These are phyloP conservation scores for Umbilicaria muhlenbergii DNA, from an alignment of 495 filamentous ascomycete species.

Conservation along the genomic window DNA sequence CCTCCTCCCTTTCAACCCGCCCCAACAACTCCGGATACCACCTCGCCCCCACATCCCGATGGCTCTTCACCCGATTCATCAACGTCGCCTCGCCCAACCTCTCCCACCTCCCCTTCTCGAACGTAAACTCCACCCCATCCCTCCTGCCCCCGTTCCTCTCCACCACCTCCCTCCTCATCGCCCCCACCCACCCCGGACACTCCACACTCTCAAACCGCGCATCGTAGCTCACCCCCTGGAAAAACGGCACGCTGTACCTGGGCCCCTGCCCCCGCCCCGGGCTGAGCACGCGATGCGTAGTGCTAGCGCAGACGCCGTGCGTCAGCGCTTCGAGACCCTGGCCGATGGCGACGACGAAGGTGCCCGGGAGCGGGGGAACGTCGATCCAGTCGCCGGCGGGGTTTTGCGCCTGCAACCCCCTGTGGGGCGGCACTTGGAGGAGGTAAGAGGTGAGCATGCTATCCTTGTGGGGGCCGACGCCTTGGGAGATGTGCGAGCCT, in stretches of 20 bases:
- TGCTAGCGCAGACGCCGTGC: constrained; percentile 69
- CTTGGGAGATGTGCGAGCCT: constrained; percentile 25
- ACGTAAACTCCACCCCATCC: constrained; percentile 71
- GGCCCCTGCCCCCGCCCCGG: constrained; percentile 51
- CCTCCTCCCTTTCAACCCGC: constrained; percentile 2
- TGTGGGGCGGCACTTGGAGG: constrained; percentile 67
- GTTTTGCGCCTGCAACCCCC: constrained; percentile 81
- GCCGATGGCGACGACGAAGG: constrained; percentile 78
- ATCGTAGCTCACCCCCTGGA: constrained; percentile 78
- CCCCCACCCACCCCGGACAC: constrained; percentile 51
- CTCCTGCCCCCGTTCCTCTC: constrained; percentile 29
- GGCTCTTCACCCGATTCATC: constrained; percentile 75
- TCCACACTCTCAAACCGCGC: constrained; percentile 59
- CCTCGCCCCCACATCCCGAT: constrained; percentile 75
- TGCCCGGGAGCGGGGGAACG: constrained; percentile 31
- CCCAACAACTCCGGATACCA: constrained; percentile 65
- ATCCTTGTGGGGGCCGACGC: constrained; percentile 91
- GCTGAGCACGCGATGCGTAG: constrained; percentile 68
- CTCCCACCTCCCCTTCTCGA: constrained; percentile 43
- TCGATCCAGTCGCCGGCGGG: constrained; percentile 66
- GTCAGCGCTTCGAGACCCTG: constrained; percentile 87
- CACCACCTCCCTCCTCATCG: constrained; percentile 36
- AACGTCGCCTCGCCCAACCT: constrained; percentile 34
- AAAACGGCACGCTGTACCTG: constrained; percentile 77
- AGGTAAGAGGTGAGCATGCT: constrained; percentile 77